Percentiles rank a stretch among this genome's conserved stretches.
These are phyloP conservation scores for Cucurbita maxima DNA, from an alignment of 306 rosid species.

Conservation along the genomic window DNA sequence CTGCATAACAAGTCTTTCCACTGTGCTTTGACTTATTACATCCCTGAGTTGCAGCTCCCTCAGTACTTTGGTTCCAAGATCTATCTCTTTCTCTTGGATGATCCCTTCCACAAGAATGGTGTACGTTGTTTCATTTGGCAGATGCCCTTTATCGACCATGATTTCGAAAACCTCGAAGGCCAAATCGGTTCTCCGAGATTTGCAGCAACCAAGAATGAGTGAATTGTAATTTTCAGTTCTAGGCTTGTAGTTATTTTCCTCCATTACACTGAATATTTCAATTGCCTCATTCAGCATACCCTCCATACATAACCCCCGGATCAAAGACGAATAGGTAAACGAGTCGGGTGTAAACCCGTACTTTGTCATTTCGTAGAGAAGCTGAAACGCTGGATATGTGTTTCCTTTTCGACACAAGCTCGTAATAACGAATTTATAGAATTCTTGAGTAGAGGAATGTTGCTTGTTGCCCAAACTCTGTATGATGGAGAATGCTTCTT, in stretches of 20 bases:
- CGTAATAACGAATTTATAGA: constrained; percentile 43
- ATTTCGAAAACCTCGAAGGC: constrained; percentile 44
- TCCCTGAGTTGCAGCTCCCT: constrained; percentile 38
- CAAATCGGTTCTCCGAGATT: constrained; percentile 43
- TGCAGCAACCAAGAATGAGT: constrained; percentile 64
- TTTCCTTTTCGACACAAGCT: constrained; percentile 75
- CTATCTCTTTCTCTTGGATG: constrained; percentile 50
- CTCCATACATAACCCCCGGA: constrained; percentile 79
- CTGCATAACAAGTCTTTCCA: constrained; percentile 65
- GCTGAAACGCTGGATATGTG: constrained; percentile 72
- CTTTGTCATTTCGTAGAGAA: constrained; percentile 68
- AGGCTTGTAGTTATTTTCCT: constrained; percentile 43
- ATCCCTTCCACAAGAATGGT: constrained; percentile 72
- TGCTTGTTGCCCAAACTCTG: constrained; percentile 52
- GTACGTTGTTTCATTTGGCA: constrained; percentile 71
- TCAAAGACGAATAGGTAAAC: constrained; percentile 63
- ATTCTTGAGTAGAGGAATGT: constrained; percentile 33
- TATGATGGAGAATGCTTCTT: constrained; percentile 53
- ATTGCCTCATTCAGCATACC: constrained; percentile 78
- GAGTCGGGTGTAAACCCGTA: constrained; percentile 72
- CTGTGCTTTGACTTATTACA: constrained; percentile 48
- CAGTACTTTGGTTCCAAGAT: constrained; percentile 42
- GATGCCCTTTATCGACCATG: constrained; percentile 52
- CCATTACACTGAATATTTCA: constrained; percentile 61
- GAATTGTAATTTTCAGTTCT: constrained; percentile 64